Base-by-base conservation (phyloP, 257 asterid genomes). In the Nicotiana tomentosiformis region DNA sequence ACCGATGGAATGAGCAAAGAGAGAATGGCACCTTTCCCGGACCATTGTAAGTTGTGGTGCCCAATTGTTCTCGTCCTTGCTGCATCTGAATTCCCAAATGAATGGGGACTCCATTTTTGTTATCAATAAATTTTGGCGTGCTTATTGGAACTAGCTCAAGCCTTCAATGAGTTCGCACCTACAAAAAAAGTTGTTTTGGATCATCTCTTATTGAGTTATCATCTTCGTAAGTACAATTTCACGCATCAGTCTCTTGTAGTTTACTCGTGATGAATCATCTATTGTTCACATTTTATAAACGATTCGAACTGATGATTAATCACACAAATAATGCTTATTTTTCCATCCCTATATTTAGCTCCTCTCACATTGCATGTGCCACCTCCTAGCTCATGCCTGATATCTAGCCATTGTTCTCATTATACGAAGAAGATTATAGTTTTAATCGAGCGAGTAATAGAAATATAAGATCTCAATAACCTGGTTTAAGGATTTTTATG, bases 11-110 rank as follows among this genome's bases (percentile, higher is more conserved):
- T 74, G 99, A 94, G 88, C 99, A 96, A 84, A 88, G 99, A 90
- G 99, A 96, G 89, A 96, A 91, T 64, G 99, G 98, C 72, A 92
- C 98, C 61, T 96, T 96, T 83, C 98, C 98, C 11, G 99, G 99
- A 77, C 99, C 98, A 76, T 91, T 94, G 81, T 96, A 87, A 92
- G 84, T 82, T 85, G 80, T 32, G 65, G 80, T 17, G 66, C 30
- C 76, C 76, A 39, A 60, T 53, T 68, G 65, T 84, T 83, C 85
- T 61, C 83, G 56, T 58, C 84, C 84, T 56, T 84, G 39, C 57
- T 84, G 81, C 84, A 49, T 83, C 67, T 82, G 57, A 61, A 68
- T 66, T 55, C 68, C 81, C 82, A 37, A 80, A 84, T 84, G 82
- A 84, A 83, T 43, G 70, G 80, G 81, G 87, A 81, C 84, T 82